phyloP scores from a whole-genome alignment of 163 green algal species.

The Trebouxia gelatinosa region DNA sequence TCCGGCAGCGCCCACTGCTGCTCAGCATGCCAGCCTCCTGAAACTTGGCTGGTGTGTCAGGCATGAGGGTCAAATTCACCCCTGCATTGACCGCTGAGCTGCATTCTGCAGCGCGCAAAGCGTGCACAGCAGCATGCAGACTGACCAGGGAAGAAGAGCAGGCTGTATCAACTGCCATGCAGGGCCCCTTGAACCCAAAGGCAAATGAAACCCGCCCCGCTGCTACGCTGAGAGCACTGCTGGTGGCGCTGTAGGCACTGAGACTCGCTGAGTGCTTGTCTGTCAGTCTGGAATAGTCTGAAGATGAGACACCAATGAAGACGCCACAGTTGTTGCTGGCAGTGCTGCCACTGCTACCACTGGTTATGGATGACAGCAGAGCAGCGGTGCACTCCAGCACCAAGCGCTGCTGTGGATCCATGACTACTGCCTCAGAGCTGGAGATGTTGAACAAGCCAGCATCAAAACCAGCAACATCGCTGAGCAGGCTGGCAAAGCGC shows the following conservation, averaged over 20 bases:
- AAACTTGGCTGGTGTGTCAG: conserved; percentile 42
- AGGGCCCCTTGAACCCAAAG: conserved; percentile 56
- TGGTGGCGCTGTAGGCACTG: conserved; percentile 53
- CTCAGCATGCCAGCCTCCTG: conserved; percentile 73
- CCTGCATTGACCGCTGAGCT: not conserved
- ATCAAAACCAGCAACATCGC: conserved; percentile 65
- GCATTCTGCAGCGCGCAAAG: conserved; percentile 34
- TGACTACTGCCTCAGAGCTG: conserved; percentile 49
- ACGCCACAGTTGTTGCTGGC: conserved; percentile 24
- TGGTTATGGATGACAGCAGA: conserved; percentile 32
- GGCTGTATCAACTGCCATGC: conserved; percentile 75
- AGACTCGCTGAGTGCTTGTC: not conserved
- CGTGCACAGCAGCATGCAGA: conserved; percentile 60
- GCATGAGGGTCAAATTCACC: conserved; percentile 38
- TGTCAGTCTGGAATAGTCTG: conserved; percentile 13
- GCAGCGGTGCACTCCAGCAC: conserved; percentile 55
- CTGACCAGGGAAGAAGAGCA: conserved; percentile 82
- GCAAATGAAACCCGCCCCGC: conserved; percentile 44
- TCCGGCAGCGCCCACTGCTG: conserved; percentile 85
- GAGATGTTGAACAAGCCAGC: conserved; percentile 57
- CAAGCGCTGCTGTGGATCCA: conserved; percentile 68
- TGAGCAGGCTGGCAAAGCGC: conserved; percentile 61
- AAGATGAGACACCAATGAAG: conserved; percentile 16
- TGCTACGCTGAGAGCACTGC: conserved; percentile 53
- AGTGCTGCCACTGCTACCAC: conserved; percentile 33